Percentiles rank a stretch among this genome's conserved stretches.
phyloP scores from a whole-genome alignment of 768 basidiomycete genomes.

The Serendipita vermifera region DNA sequence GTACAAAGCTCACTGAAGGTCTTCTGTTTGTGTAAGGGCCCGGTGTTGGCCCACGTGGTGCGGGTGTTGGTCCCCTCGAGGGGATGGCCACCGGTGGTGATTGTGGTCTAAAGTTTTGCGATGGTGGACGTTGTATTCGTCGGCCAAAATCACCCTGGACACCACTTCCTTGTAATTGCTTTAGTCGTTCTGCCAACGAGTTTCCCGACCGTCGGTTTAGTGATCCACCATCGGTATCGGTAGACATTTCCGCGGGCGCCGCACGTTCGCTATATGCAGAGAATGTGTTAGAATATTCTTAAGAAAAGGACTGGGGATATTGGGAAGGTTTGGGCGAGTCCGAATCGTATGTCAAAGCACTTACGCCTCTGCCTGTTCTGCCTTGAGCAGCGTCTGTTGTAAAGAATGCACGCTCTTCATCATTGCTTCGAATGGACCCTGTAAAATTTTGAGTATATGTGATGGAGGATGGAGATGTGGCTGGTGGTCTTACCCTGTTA shows the following conservation, averaged over 20 bases:
- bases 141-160: background rate
- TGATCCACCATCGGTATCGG: conserved; percentile 1
- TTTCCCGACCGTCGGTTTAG: background rate
- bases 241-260: conserved; percentile 13
- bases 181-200: conserved; percentile 2
- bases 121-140: background rate
- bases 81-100: background rate
- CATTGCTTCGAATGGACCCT: conserved; percentile 8
- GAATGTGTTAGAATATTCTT: background rate
- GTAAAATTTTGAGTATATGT: too few relatives aligned
- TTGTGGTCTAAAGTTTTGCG: conserved; percentile 6
- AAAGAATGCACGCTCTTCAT: conserved; percentile 5
- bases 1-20: conserved; percentile 6
- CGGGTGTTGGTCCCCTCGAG: background rate
- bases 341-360: background rate
- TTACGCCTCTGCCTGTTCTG: conserved; percentile 8
- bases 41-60: background rate
- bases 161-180: conserved; percentile 3
- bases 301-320: background rate
- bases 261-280: background rate
- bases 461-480: too few relatives aligned
- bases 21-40: conserved; percentile 4
- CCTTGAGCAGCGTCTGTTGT: background rate
- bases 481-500: background rate
- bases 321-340: background rate